phyloP scores from a whole-genome alignment of 108 stramenopile genomes.

The Aurantiochytrium sp. region DNA sequence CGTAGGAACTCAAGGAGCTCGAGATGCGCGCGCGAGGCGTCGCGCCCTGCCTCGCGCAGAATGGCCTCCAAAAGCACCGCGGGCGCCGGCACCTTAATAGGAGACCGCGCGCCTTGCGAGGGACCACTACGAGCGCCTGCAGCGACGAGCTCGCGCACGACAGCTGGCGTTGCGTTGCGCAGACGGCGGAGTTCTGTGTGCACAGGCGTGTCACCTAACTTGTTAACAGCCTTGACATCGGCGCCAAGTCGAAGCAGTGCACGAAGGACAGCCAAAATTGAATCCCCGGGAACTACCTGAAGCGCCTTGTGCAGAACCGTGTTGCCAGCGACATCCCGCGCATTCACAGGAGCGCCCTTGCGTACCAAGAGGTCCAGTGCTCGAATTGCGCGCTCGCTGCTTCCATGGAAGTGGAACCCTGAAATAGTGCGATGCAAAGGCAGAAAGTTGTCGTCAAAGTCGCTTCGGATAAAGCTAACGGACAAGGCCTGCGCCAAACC shows the following conservation, averaged over 20 bases:
- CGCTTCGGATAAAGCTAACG: not conserved
- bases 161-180: not conserved
- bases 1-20: not conserved
- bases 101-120: too few species aligned
- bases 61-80: not conserved
- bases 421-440: not conserved
- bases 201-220: not conserved
- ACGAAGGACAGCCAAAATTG: not conserved
- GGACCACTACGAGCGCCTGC: not conserved
- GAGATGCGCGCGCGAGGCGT: not conserved
- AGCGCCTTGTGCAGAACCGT: conserved; percentile 7
- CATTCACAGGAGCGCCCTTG: not conserved
- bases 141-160: not conserved
- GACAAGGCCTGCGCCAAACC: not conserved
- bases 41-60: not conserved
- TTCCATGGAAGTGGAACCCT: not conserved
- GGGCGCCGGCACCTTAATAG: not conserved
- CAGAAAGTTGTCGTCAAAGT: not conserved
- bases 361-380: not conserved
- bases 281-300: not conserved
- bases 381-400: not conserved
- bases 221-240: not conserved
- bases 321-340: not conserved
- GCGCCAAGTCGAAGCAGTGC: not conserved
- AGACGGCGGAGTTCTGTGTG: not conserved